A percentile compares a stretch with the other conserved stretches of the same genome.
These are phyloP conservation scores for Vachellia pachyceras DNA, from an alignment of 306 rosid genomes.

Conservation along the genomic window DNA sequence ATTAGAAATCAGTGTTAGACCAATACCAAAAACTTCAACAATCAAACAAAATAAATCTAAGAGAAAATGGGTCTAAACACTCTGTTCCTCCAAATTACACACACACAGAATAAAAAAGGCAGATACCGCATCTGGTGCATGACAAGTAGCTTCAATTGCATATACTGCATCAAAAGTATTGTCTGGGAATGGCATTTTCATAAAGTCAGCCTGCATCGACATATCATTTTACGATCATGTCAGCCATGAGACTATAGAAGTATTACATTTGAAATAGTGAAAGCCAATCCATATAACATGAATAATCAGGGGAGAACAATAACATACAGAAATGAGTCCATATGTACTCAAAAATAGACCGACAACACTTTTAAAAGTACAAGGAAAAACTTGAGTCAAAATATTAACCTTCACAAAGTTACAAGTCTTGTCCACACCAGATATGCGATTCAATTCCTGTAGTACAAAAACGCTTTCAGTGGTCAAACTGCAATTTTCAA, in stretches of 20 bases:
- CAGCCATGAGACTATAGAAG: background rate
- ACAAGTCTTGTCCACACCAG: conserved; percentile 65
- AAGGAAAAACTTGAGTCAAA: background rate
- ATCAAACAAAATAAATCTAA: too few relatives aligned
- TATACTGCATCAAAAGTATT: conserved; percentile 88
- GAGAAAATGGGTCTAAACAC: too few relatives aligned
- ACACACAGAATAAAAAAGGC: background rate
- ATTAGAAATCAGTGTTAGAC: conserved; percentile 7
- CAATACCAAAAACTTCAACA: background rate
- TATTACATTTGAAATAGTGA: background rate
- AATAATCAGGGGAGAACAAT: background rate
- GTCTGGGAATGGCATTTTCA: conserved; percentile 88
- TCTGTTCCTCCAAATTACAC: too few relatives aligned
- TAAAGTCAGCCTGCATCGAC: conserved; percentile 86
- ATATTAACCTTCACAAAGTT: conserved; percentile 66
- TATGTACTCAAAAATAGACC: background rate
- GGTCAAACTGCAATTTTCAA: conserved; percentile 1
- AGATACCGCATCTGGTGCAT: conserved; percentile 89
- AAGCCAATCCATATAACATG: background rate
- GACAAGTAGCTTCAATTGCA: conserved; percentile 99
- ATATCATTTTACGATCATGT: conserved; percentile 5
- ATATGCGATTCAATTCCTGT: conserved; percentile 61
- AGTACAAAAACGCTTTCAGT: conserved; percentile 14
- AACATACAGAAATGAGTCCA: background rate
- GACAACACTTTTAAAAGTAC: too few relatives aligned